Base-by-base conservation (phyloP, 441 rosid species). In the Pelargonium fulgidum region DNA sequence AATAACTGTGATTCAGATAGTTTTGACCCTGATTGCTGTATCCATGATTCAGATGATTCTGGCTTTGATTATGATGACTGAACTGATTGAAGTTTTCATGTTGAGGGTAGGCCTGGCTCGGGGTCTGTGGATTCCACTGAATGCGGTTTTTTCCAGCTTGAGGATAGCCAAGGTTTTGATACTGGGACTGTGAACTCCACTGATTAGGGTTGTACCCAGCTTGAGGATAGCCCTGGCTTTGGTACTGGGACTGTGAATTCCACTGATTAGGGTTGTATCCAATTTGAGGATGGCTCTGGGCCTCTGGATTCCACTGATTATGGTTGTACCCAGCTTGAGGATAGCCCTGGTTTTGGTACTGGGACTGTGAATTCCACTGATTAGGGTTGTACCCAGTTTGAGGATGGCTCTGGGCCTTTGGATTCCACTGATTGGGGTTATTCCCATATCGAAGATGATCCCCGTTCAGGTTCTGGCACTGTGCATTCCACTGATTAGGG, bases 391-490 rank as follows among this genome's bases (percentile, higher is more conserved):
- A 75, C 71, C 73, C 62, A 41, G 72, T 66, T 61, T 77, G 81
- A 22, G 64, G 75, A 47, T 71, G 69, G 3, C 70, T 73, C 48
- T 72, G 82, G 65, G 22, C 22, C 36, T 56, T 22, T 16, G 62
- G 52, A 44, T 61, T 72, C 85, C 80, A 79, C 22, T 77, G 85
- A 68, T 82, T 80, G 62, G 26, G 66, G 42, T 45, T 68, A 19
- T 3, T 73, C 70, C 16, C 33, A 29, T 2, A 29, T 29, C 33
- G 33, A 29, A 3, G 33, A 29, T 29, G 33, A 29, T 3, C 17
- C 26, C 26, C 17, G 36, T 29, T 29, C 41, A 8, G 41, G 65
- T n/a, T 8, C 24, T 56, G 64, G 12, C 7, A 0, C 20, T 54
- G 61, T 13, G 4, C 7, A 54, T 54, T 54, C 19, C 70, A 69